phyloP scores from a whole-genome alignment of 1,284 basidiomycete genomes.

The Pseudozyma thailandica region DNA sequence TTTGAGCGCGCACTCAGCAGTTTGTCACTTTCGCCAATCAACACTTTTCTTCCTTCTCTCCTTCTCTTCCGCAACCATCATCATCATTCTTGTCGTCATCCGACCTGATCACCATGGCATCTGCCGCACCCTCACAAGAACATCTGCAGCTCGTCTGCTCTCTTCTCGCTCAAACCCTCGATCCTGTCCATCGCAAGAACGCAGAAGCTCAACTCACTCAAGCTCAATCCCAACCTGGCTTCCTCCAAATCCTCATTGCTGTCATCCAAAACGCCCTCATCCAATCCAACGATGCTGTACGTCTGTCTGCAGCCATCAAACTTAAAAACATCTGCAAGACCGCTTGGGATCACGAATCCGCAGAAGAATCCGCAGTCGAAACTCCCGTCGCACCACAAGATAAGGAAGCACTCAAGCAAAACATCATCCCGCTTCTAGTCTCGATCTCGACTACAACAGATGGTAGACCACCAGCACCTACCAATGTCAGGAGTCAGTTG shows the following conservation, averaged over 20 bases:
- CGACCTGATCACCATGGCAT: slow-evolving; percentile 13
- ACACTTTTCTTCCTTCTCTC: slow-evolving; percentile 3
- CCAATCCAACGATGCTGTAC: slow-evolving; percentile 47
- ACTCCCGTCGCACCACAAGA: slow-evolving; percentile 69
- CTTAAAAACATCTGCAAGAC: slow-evolving; percentile 66
- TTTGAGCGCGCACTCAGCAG: slow-evolving; percentile 2
- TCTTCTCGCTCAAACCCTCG: slow-evolving; percentile 62
- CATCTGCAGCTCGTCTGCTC: slow-evolving; percentile 57
- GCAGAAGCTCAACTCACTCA: slow-evolving; percentile 61
- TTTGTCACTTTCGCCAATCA: not conserved
- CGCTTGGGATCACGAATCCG: slow-evolving; percentile 60
- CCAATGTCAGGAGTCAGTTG: slow-evolving; percentile 59
- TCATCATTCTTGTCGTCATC: not conserved
- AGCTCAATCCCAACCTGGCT: slow-evolving; percentile 56
- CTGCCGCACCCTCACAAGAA: slow-evolving; percentile 24
- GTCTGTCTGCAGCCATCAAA: slow-evolving; percentile 65
- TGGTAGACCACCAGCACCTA: slow-evolving; percentile 44
- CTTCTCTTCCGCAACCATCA: slow-evolving; percentile 6
- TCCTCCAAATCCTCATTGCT: slow-evolving; percentile 59
- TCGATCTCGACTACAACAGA: slow-evolving; percentile 70
- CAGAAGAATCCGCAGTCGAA: slow-evolving; percentile 35
- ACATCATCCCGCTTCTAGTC: slow-evolving; percentile 85
- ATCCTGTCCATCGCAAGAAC: slow-evolving; percentile 49
- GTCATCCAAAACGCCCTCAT: slow-evolving; percentile 52
- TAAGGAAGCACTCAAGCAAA: slow-evolving; percentile 76